Percentiles rank a stretch among this genome's conserved stretches.
These are phyloP conservation scores for Suillus placidus DNA, from an alignment of 768 basidiomycete species.

Conservation along the genomic window DNA sequence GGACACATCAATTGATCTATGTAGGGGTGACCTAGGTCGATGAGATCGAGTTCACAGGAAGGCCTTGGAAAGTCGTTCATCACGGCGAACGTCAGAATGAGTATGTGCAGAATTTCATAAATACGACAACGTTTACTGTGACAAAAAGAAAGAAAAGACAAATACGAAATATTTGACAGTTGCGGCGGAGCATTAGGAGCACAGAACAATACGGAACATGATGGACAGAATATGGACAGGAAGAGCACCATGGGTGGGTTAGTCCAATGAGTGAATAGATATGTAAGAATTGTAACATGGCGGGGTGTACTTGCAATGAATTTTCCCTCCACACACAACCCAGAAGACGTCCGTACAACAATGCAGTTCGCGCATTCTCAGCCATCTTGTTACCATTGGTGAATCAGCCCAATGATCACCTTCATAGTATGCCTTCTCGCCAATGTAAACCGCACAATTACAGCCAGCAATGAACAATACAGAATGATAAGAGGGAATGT, in stretches of 20 bases:
- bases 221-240: conserved; percentile 17
- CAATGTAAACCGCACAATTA: conserved; percentile 10
- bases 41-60: background rate
- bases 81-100: background rate
- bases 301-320: conserved; percentile 13
- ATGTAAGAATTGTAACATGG: conserved; percentile 30
- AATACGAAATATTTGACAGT: conserved; percentile 2
- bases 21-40: background rate
- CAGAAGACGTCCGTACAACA: conserved; percentile 27
- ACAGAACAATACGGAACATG: conserved; percentile 10
- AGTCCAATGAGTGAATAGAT: conserved; percentile 38
- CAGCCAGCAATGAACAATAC: conserved; percentile 27
- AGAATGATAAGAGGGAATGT: conserved; percentile 28
- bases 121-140: conserved; percentile 17
- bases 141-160: conserved; percentile 8
- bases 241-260: conserved; percentile 21
- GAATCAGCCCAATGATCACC: conserved; percentile 4
- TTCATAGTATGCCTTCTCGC: conserved; percentile 7
- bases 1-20: background rate
- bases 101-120: conserved; percentile 12
- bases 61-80: background rate
- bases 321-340: conserved; percentile 26
- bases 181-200: conserved; percentile 6
- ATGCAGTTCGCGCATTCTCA: conserved; percentile 18
- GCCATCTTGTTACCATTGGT: conserved; percentile 10